phyloP scores from a whole-genome alignment of 108 stramenopile species.

The Fragilariopsis cylindrus region DNA sequence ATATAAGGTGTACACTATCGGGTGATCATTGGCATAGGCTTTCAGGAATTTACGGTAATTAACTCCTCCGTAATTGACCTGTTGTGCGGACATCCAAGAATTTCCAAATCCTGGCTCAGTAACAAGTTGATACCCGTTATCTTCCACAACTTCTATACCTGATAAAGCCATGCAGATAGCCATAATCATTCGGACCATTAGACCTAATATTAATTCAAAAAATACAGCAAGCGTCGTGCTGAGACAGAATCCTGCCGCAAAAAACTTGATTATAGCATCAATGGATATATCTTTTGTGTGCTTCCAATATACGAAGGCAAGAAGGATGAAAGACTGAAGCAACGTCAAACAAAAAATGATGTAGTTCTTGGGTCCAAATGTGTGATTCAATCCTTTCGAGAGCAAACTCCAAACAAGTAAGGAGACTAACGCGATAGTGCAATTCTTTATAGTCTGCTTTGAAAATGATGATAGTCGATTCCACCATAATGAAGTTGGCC shows the following conservation, averaged over 20 bases:
- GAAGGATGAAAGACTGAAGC: constrained; percentile 51
- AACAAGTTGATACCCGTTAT: constrained; percentile 45
- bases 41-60: constrained; percentile 37
- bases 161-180: constrained; percentile 38
- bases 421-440: background rate
- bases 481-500: constrained; percentile 22
- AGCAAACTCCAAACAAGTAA: constrained; percentile 36
- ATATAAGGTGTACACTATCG: constrained; percentile 59
- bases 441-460: constrained; percentile 13
- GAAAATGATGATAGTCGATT: constrained; percentile 33
- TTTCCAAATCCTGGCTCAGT: constrained; percentile 4
- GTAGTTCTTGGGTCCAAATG: constrained; percentile 33
- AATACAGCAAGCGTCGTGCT: constrained; percentile 68
- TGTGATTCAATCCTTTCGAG: constrained; percentile 20
- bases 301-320: constrained; percentile 63
- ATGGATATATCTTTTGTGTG: constrained; percentile 59
- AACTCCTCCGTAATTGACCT: constrained; percentile 16
- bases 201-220: constrained; percentile 56
- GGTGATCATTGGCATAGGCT: constrained; percentile 55
- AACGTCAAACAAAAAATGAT: constrained; percentile 56
- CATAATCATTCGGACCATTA: constrained; percentile 47
- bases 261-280: constrained; percentile 83
- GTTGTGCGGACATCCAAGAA: constrained; percentile 1
- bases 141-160: constrained; percentile 52
- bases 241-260: constrained; percentile 71